Percentiles rank a stretch among this genome's conserved stretches.
These are phyloP conservation scores for Podila verticillata DNA, from an alignment of 192 early-diverging fungal species.

Conservation along the genomic window DNA sequence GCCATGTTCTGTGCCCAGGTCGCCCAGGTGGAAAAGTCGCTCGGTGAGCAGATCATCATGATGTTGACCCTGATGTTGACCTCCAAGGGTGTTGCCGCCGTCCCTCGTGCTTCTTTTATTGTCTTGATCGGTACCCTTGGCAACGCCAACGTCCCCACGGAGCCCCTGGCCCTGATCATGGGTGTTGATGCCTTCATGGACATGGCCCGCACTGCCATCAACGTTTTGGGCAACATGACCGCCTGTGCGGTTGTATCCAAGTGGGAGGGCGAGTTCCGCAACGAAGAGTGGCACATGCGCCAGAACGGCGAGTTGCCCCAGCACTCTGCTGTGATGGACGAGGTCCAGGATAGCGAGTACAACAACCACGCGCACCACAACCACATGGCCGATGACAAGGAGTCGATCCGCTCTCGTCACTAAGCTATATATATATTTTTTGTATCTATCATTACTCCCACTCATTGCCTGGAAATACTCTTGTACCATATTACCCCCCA, in stretches of 20 bases:
- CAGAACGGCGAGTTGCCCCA: constrained; percentile 14
- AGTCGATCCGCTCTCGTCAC: constrained; percentile 14
- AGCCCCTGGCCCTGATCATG: constrained; percentile 69
- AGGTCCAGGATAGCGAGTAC: constrained; percentile 27
- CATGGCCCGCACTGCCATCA: constrained; percentile 76
- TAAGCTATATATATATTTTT: constrained; percentile 4
- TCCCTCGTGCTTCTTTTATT: constrained; percentile 68
- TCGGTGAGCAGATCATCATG: constrained; percentile 69
- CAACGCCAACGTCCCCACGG: constrained; percentile 64
- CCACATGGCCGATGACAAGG: constrained; percentile 25
- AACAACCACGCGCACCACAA: constrained; percentile 2
- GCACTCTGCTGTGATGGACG: constrained; percentile 22
- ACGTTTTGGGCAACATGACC: constrained; percentile 77
- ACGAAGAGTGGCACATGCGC: constrained; percentile 49
- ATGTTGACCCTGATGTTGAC: constrained; percentile 75
- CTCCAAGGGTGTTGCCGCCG: constrained; percentile 73
- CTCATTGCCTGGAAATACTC: too few relatives aligned
- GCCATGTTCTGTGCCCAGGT: constrained; percentile 77
- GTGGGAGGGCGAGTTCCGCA: constrained; percentile 75
- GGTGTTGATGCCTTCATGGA: constrained; percentile 84
- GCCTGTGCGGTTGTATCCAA: constrained; percentile 71
- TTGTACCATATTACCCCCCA: too few relatives aligned
- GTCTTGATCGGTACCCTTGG: constrained; percentile 64
- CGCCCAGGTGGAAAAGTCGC: constrained; percentile 55
- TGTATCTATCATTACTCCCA: background rate